Conservation (phyloP, 305 asterid species). For the Withania somnifera region DNA sequence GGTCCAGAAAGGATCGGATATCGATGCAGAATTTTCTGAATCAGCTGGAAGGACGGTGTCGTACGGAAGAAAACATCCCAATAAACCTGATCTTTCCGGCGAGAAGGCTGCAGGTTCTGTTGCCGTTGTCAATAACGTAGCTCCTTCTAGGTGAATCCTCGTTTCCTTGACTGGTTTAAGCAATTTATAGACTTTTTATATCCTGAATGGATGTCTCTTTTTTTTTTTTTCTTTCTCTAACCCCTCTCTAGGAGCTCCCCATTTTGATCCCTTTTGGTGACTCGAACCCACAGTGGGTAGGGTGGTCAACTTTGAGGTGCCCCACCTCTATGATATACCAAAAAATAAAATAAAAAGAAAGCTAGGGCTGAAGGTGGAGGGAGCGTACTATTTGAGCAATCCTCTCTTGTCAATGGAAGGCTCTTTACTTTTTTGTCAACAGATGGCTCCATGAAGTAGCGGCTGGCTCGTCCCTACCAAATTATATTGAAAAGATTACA, state of each 20-base stretch:
- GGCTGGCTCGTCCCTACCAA: background rate
- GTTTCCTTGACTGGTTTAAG: background rate
- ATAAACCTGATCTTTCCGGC: slow-evolving; percentile 31
- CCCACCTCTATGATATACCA: too few species aligned
- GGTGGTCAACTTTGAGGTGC: too few species aligned
- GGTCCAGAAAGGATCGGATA: slow-evolving; percentile 37
- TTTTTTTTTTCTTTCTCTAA: too few species aligned
- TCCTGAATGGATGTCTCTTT: background rate
- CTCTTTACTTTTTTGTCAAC: background rate
- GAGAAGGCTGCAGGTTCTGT: slow-evolving; percentile 26
- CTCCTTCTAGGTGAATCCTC: slow-evolving; percentile 44
- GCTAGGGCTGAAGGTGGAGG: too few species aligned
- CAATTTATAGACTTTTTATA: background rate
- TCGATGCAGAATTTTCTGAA: slow-evolving; percentile 36
- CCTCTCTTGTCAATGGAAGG: too few species aligned
- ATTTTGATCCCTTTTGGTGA: too few species aligned
- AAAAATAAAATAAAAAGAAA: too few species aligned
- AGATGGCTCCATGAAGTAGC: background rate
- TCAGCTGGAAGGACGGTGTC: slow-evolving; percentile 35
- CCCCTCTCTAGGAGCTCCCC: too few species aligned
- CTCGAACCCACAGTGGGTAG: too few species aligned
- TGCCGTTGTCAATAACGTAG: slow-evolving; percentile 32
- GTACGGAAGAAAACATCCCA: slow-evolving; percentile 24
- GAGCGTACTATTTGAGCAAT: too few species aligned
- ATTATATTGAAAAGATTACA: background rate